phyloP scores from a whole-genome alignment of 306 rosid genomes.

The Vigna unguiculata region DNA sequence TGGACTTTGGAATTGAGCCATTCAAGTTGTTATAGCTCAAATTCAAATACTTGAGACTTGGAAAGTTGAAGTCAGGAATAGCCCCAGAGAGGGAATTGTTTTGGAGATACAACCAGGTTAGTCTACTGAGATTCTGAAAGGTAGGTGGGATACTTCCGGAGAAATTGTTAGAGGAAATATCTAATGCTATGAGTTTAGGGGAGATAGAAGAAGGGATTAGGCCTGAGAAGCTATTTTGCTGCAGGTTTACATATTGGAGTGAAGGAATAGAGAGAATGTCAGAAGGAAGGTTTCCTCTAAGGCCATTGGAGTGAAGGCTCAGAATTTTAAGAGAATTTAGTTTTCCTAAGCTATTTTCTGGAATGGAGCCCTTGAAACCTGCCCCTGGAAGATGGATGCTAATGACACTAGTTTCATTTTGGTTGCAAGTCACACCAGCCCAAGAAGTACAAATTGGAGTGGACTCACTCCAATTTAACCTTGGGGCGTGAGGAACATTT shows the following conservation, averaged over 20 bases:
- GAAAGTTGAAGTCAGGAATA: conserved; percentile 62
- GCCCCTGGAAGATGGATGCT: conserved; percentile 68
- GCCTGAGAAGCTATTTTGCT: conserved; percentile 69
- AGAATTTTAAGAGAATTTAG: conserved; percentile 60
- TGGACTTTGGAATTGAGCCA: conserved; percentile 68
- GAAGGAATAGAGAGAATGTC: conserved; percentile 68
- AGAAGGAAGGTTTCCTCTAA: conserved; percentile 67
- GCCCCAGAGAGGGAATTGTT: conserved; percentile 62
- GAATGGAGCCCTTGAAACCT: conserved; percentile 65
- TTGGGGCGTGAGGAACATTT: conserved; percentile 51
- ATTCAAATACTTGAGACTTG: conserved; percentile 63
- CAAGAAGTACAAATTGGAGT: conserved; percentile 64
- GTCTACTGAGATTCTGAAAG: conserved; percentile 55
- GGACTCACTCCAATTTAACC: conserved; percentile 64
- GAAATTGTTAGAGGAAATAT: conserved; percentile 68
- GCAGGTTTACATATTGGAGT: conserved; percentile 61
- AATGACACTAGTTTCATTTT: conserved; percentile 49
- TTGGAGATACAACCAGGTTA: conserved; percentile 58
- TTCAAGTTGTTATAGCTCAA: conserved; percentile 67
- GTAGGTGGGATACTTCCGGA: conserved; percentile 60
- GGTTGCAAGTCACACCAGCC: conserved; percentile 67
- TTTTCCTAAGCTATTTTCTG: conserved; percentile 60
- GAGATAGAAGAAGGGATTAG: conserved; percentile 59
- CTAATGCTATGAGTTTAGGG: conserved; percentile 57
- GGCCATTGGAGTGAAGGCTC: conserved; percentile 71